Evolutionary conservation across 2,329 filamentous ascomycete species (phyloP), one percentile per base, ranked within the genome.

Genomic region (Colletotrichum costaricense): DNA sequence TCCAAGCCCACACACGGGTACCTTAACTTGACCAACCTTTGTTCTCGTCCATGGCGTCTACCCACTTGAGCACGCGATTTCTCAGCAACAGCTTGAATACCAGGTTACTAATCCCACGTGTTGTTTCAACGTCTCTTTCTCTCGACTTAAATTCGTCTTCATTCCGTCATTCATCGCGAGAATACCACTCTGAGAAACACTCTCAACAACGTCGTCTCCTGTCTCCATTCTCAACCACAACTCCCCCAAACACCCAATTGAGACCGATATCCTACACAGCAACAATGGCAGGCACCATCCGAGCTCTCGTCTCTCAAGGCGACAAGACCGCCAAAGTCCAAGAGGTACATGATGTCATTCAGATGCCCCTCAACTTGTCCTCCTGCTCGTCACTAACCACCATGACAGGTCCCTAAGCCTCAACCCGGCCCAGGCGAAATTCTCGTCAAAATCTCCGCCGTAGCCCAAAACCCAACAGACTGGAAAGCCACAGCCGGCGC

Each of bases 401-500:
- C 19, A 2, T 42, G 1, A 0, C 2, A 73, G 71, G 67, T 81
- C 28, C 74, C 78, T 1, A 74, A 78, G 26, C 82, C 81, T 1
- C 77, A 74, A 26, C 80, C 80, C 1, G 74, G 68, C 3, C 72
- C 78, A 16, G 79, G 79, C 49, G 80, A 83, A 66, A 80, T 83
- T 33, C 77, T 83, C 22, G 76, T 83, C 69, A 78, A 80, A 57
- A 75, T 81, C 19, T 72, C 77, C 64, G 80, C 79, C 60, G 78
- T 76, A 0, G 81, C 80, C 1, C 81, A 82, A 69, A 82, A 82
- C 71, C 81, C 81, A 1, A 82, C 81, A 0, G 81, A 82, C 71
- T 82, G 80, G 80, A 82, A 82, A 57, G 73, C 75, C 4, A 68
- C 28, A 5, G 35, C 5, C 66, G 63, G 71, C 1, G 72, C 78